Evolutionary conservation across 495 filamentous ascomycete genomes (phyloP).

Genomic region (Tetracladium setigerum): DNA sequence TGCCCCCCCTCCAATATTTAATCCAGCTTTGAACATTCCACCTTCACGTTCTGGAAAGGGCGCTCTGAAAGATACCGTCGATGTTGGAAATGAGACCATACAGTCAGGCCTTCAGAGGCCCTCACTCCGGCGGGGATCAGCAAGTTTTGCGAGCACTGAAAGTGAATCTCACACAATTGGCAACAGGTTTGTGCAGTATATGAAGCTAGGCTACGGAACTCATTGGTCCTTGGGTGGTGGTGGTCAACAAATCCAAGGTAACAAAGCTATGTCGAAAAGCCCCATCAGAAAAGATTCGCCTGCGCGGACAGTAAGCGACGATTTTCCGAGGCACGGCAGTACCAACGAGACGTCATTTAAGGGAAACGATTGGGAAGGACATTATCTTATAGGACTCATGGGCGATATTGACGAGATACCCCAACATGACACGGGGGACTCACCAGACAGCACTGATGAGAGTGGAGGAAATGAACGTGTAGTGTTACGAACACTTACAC

Average conservation of each 20-base stretch:
- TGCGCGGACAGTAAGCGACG: no score
- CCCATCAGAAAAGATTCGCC: neutral
- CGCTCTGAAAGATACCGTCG: no score
- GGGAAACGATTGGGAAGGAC: constrained; percentile 36
- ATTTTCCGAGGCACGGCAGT: neutral
- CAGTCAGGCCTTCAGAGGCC: no score
- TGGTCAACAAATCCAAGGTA: neutral
- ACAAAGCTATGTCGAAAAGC: neutral
- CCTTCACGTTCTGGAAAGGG: no score
- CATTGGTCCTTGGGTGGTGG: constrained; percentile 38
- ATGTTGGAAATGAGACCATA: no score
- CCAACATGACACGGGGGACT: neutral
- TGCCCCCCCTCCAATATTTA: no score
- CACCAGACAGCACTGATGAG: constrained; percentile 14
- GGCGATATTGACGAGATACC: constrained; percentile 38
- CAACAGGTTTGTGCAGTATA: constrained; percentile 36
- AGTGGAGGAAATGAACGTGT: constrained; percentile 33
- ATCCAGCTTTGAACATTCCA: no score
- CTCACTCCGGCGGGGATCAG: constrained; percentile 1
- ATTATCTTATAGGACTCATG: constrained; percentile 65
- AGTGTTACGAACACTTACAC: constrained; percentile 38
- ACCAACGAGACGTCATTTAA: neutral
- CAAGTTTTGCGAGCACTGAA: constrained; percentile 10
- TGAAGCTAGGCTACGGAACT: constrained; percentile 50
- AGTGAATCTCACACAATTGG: constrained; percentile 29